These are phyloP conservation scores for Furcasterigmium furcatum DNA, from an alignment of 2,329 filamentous ascomycete genomes.

Conservation along the genomic window DNA sequence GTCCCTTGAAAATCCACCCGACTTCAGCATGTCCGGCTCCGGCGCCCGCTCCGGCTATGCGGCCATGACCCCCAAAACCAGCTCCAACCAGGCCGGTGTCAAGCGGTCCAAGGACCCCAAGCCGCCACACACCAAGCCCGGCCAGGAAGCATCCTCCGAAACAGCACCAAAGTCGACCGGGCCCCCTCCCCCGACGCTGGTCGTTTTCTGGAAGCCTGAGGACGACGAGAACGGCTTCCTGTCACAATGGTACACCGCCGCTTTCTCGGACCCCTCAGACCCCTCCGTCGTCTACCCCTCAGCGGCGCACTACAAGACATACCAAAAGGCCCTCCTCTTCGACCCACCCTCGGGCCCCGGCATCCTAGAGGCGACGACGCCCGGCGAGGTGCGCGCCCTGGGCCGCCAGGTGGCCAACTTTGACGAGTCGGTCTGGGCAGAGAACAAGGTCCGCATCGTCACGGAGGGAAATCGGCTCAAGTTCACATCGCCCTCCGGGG, in stretches of 20 bases:
- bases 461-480: conserved; percentile 57
- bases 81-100: neutral
- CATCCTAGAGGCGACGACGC: conserved; percentile 45
- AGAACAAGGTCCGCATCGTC: conserved; percentile 51
- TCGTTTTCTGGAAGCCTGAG: conserved; percentile 46
- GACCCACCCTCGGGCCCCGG: conserved; percentile 37
- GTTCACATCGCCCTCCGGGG: conserved; percentile 37
- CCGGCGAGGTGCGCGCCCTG: conserved; percentile 46
- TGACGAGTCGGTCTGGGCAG: conserved; percentile 45
- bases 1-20: neutral
- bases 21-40: neutral
- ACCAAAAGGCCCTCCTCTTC: conserved; percentile 49
- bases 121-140: neutral
- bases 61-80: neutral
- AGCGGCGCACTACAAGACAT: conserved; percentile 56
- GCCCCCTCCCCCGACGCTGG: neutral
- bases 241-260: conserved; percentile 58
- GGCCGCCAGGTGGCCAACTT: conserved; percentile 55
- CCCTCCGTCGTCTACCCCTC: conserved; percentile 37
- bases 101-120: neutral
- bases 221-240: conserved; percentile 49
- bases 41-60: neutral
- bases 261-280: conserved; percentile 40
- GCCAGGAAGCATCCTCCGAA: neutral
- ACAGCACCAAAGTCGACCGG: neutral